Percentiles rank a stretch among this genome's conserved stretches.
Conservation (phyloP, 495 filamentous ascomycete genomes). For the Penicillium maclennaniae region DNA sequence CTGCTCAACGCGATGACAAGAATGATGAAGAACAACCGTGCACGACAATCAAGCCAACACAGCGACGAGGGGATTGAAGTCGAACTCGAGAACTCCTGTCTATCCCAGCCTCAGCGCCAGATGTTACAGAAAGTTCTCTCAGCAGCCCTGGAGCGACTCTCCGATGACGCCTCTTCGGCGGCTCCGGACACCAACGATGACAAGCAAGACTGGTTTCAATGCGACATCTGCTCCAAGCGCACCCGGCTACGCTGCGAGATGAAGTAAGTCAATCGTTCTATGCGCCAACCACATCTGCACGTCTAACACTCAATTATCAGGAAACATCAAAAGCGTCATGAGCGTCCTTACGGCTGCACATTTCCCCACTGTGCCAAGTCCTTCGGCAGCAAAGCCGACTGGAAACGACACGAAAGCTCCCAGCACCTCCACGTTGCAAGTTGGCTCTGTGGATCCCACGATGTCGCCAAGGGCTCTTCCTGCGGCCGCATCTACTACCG, state of each 20-base stretch:
- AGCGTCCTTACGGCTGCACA: slow-evolving; percentile 85
- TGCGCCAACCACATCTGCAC: not conserved
- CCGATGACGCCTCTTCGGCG: slow-evolving; percentile 13
- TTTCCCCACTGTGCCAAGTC: slow-evolving; percentile 65
- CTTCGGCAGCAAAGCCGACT: slow-evolving; percentile 93
- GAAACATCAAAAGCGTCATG: slow-evolving; percentile 86
- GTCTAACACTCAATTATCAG: slow-evolving; percentile 39
- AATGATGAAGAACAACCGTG: slow-evolving; percentile 33
- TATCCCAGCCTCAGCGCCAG: slow-evolving; percentile 33
- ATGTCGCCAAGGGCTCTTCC: slow-evolving; percentile 22
- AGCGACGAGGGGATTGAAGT: slow-evolving; percentile 27
- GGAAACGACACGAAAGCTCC: slow-evolving; percentile 92
- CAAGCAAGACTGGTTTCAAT: slow-evolving; percentile 44
- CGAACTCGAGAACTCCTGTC: slow-evolving; percentile 15
- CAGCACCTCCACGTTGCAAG: slow-evolving; percentile 74
- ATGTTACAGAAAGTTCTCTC: slow-evolving; percentile 35
- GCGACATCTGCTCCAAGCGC: slow-evolving; percentile 51
- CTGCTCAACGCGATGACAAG: slow-evolving; percentile 39
- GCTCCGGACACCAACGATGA: slow-evolving; percentile 20
- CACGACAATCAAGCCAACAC: slow-evolving; percentile 24
- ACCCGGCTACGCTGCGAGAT: slow-evolving; percentile 64
- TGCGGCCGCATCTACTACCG: slow-evolving; percentile 62
- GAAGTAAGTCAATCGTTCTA: slow-evolving; percentile 49
- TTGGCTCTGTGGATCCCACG: slow-evolving; percentile 65
- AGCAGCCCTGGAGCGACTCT: slow-evolving; percentile 31